Evolutionary conservation across 257 asterid species (phyloP).

Genomic region (Ilex aquifolium): DNA sequence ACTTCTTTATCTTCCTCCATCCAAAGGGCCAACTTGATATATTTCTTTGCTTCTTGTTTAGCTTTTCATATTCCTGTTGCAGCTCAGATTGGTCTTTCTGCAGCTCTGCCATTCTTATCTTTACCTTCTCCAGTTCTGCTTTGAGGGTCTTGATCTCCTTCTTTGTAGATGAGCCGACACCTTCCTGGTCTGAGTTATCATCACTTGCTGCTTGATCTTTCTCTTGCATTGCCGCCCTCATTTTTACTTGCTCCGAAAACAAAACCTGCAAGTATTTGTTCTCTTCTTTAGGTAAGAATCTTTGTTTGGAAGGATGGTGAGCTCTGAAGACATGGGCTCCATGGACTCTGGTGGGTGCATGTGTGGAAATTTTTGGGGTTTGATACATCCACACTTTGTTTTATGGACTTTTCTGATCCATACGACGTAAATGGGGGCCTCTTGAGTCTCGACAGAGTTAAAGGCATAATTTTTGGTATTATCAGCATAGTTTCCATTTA

Average conservation of each 20-base stretch:
- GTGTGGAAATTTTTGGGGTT: constrained; percentile 7
- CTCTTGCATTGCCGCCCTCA: constrained; percentile 53
- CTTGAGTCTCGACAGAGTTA: constrained; percentile 20
- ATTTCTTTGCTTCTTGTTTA: constrained; percentile 28
- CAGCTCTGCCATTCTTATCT: constrained; percentile 47
- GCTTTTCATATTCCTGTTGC: constrained; percentile 48
- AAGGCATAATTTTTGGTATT: too few relatives aligned
- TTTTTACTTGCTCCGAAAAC: constrained; percentile 16
- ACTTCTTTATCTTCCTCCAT: constrained; percentile 55
- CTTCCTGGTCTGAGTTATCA: constrained; percentile 47
- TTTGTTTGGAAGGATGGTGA: not conserved
- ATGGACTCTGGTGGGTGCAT: constrained; percentile 12
- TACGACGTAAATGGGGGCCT: not conserved
- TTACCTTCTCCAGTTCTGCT: constrained; percentile 16
- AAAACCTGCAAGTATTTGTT: constrained; percentile 2
- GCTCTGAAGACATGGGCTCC: constrained; percentile 48
- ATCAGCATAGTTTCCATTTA: constrained; percentile 16
- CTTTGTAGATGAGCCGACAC: constrained; percentile 32
- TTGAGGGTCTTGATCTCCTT: constrained; percentile 24
- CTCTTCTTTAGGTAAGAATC: constrained; percentile 49
- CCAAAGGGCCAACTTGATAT: constrained; percentile 50
- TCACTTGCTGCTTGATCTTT: constrained; percentile 31
- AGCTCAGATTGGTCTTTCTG: constrained; percentile 55
- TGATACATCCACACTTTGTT: constrained; percentile 10
- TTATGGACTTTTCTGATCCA: too few relatives aligned